Conservation (phyloP, 805 yeast species). For the Yarrowia osloensis region DNA sequence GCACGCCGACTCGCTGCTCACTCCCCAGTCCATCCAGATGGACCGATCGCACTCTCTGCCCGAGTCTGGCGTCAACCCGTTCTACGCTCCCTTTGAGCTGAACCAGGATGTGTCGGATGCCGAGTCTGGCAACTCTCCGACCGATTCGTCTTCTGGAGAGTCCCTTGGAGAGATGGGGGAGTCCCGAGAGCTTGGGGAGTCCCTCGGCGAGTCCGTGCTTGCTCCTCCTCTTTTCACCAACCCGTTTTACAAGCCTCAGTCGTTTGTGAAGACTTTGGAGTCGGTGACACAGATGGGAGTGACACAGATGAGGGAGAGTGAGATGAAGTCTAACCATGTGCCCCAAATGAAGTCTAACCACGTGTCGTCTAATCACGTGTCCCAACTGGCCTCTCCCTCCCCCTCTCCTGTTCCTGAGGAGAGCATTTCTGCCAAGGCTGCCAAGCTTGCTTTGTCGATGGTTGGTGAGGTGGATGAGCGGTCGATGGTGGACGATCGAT, state of each 20-base stretch:
- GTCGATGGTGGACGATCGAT: too few species aligned
- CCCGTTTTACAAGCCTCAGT: constrained; percentile 27
- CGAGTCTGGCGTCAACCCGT: constrained; percentile 16
- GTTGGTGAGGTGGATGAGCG: too few species aligned
- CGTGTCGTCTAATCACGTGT: too few species aligned
- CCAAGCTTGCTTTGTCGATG: not conserved
- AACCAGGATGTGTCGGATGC: not conserved
- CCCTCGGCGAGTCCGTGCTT: not conserved
- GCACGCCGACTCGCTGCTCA: not conserved
- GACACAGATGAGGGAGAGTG: too few species aligned
- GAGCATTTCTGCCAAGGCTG: constrained; percentile 7
- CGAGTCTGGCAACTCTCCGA: not conserved
- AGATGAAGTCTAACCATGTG: too few species aligned
- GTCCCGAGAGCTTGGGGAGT: not conserved
- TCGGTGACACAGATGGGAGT: too few species aligned
- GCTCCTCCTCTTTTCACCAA: constrained; percentile 17
- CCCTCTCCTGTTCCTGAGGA: not conserved
- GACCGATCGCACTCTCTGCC: constrained; percentile 17
- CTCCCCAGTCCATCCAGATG: constrained; percentile 23
- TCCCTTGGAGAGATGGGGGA: too few species aligned
- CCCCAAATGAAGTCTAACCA: too few species aligned
- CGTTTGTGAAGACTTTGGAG: not conserved
- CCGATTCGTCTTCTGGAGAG: not conserved
- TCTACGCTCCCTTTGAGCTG: constrained; percentile 13
- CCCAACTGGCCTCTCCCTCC: not conserved